Base-by-base conservation (phyloP, 2,329 filamentous ascomycete species). In the Cyphellophora attinorum region DNA sequence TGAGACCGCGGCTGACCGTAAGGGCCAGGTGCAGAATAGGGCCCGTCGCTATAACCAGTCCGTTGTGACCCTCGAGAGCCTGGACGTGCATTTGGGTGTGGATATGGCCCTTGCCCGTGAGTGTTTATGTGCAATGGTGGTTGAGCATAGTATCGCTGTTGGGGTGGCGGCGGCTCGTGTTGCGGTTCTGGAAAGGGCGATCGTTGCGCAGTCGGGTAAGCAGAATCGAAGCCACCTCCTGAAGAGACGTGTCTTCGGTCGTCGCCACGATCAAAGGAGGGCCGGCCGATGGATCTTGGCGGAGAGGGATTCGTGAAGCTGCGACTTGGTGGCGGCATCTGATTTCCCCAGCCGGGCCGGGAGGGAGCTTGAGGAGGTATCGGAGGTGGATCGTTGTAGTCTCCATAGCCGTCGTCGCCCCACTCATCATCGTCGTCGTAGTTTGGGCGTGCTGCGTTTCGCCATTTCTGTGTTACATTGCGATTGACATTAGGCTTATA, bases 371-470 rank as follows among this genome's bases (percentile, higher is more conserved):
- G 55, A 19, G 52, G 47, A 27, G 44, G 35, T 39, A 49, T 45
- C 11, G 46, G 40, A 18, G 49, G 50, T 29, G 41, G 44, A 18
- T 78, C 72, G n/a, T 76, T 72, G 38, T 75, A 72, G 6, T 79
- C 74, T 21, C 80, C 76, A 37, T 69, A 70, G 21, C 21, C 31
- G 15, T 72, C 70, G 28, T 62, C 62, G 19, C 75, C 81, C 21
- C 85, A 89, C 88, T 89, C 95, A 53, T 94, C 89, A 51, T 93
- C 86, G 44, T 88, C 89, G 51, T 89, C 88, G 53, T 96, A 96
- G 53, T 76, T 83, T 49, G 82, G 79, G 39, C 76, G 70, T 58
- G 88, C 89, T 21, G 89, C 89, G 51, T 93, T 81, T 23, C 89
- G 81, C 89, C 89, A 96, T 72, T 93, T 93, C 61, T 80, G 83